Conservation (phyloP, 164 flowering plant genomes). For the Chimonanthus salicifolius region DNA sequence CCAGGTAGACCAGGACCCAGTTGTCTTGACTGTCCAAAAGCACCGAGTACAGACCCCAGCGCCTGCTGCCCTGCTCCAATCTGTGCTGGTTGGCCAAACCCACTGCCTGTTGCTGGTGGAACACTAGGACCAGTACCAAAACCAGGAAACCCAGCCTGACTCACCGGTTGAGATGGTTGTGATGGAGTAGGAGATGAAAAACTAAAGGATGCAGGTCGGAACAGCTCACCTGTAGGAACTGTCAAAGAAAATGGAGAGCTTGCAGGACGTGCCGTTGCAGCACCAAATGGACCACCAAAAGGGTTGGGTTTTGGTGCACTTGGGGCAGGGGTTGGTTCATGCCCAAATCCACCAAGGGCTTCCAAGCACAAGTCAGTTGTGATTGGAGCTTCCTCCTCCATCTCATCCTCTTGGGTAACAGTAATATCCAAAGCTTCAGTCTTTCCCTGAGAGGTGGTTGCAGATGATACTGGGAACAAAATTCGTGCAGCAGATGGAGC, state of each 20-base stretch:
- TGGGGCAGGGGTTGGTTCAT: slow-evolving; percentile 50
- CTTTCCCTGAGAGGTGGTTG: slow-evolving; percentile 20
- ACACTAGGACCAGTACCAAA: slow-evolving; percentile 32
- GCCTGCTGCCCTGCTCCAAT: slow-evolving; percentile 75
- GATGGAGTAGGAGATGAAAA: slow-evolving; percentile 39
- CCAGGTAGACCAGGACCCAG: slow-evolving; percentile 61
- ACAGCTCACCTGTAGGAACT: slow-evolving; percentile 59
- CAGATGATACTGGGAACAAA: slow-evolving; percentile 19
- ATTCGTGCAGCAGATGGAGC: slow-evolving; percentile 17
- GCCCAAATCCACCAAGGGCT: slow-evolving; percentile 63
- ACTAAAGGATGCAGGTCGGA: slow-evolving; percentile 83
- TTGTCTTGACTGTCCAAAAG: slow-evolving; percentile 96
- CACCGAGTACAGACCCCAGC: slow-evolving; percentile 83
- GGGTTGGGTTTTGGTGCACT: slow-evolving; percentile 54
- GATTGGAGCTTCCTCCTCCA: slow-evolving; percentile 97
- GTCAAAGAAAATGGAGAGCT: slow-evolving; percentile 40
- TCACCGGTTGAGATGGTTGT: slow-evolving; percentile 37
- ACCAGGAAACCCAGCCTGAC: slow-evolving; percentile 36
- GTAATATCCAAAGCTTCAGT: slow-evolving; percentile 32
- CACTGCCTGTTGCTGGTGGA: slow-evolving; percentile 39
- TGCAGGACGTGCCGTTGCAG: slow-evolving; percentile 25
- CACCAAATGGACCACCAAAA: slow-evolving; percentile 55
- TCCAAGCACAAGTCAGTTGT: slow-evolving; percentile 45
- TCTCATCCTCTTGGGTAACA: slow-evolving; percentile 68
- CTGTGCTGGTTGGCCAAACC: slow-evolving; percentile 79